Evolutionary conservation across 1,139 yeast genomes (phyloP).

Genomic region (Kodamaea ohmeri): DNA sequence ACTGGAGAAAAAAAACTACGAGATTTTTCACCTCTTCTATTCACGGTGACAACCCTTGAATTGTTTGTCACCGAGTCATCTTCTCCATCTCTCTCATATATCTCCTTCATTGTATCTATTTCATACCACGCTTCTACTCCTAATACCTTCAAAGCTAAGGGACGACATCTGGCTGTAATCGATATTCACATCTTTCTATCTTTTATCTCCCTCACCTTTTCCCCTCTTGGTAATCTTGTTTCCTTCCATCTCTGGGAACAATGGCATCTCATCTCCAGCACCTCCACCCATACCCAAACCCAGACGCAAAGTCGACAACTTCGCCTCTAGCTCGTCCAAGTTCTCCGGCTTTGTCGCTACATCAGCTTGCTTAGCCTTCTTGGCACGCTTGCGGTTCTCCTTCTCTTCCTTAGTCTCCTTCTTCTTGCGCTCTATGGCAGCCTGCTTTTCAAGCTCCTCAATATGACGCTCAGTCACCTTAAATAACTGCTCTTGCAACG

Average conservation of each 20-base stretch:
- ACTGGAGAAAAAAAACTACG: no score
- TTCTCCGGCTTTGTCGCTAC: slow-evolving; percentile 33
- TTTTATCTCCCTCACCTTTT: background rate
- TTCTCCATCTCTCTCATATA: no score
- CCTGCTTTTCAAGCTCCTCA: slow-evolving; percentile 58
- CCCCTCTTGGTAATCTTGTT: background rate
- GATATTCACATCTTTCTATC: no score
- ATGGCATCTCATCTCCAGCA: slow-evolving; percentile 18
- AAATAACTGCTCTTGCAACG: slow-evolving; percentile 59
- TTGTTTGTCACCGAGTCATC: no score
- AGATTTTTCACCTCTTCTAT: no score
- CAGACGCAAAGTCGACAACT: slow-evolving; percentile 28
- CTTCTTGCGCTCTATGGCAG: slow-evolving; percentile 63
- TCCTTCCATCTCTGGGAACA: slow-evolving; percentile 23
- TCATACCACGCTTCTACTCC: no score
- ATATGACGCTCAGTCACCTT: slow-evolving; percentile 60
- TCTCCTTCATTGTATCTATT: no score
- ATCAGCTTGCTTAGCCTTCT: slow-evolving; percentile 17
- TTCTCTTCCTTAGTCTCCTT: slow-evolving; percentile 23
- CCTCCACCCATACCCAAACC: slow-evolving; percentile 20
- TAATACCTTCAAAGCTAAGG: no score
- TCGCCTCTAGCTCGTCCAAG: slow-evolving; percentile 35
- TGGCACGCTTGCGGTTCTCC: slow-evolving; percentile 15
- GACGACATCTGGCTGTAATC: no score
- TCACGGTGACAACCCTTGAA: no score